phyloP scores from a whole-genome alignment of 768 basidiomycete genomes.

The Russula virescens region DNA sequence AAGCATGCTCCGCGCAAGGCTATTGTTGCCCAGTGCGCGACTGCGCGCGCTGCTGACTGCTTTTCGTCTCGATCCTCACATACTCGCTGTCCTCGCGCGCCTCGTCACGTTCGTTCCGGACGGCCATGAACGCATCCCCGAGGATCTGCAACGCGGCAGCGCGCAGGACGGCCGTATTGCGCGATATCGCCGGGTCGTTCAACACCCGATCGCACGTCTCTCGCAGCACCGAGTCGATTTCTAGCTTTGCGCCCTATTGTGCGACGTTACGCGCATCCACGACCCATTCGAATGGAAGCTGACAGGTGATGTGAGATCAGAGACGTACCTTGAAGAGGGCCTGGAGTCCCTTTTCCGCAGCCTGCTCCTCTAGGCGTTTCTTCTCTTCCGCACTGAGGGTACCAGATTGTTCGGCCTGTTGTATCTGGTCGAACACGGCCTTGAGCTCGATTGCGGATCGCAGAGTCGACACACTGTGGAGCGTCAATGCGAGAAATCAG shows the following conservation, averaged over 20 bases:
- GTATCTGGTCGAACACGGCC: conserved; percentile 85
- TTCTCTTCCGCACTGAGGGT: conserved; percentile 74
- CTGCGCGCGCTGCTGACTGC: conserved; percentile 42
- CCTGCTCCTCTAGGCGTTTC: conserved; percentile 81
- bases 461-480: conserved; percentile 68
- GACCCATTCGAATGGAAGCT: too few species aligned
- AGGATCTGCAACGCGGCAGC: conserved; percentile 81
- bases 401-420: conserved; percentile 83
- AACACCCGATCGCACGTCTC: conserved; percentile 84
- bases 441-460: conserved; percentile 87
- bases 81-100: conserved; percentile 66
- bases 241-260: conserved; percentile 78
- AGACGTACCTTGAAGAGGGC: conserved; percentile 76
- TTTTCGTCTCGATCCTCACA: conserved; percentile 73
- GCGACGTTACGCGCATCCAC: not conserved
- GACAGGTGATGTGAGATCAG: too few species aligned
- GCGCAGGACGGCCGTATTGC: conserved; percentile 58
- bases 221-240: conserved; percentile 82
- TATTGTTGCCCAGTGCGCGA: not conserved
- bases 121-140: conserved; percentile 69
- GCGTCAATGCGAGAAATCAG: conserved; percentile 8
- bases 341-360: conserved; percentile 87
- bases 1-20: too few species aligned
- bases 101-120: conserved; percentile 54
- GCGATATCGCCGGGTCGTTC: conserved; percentile 46